Base-by-base conservation (phyloP, 2,329 filamentous ascomycete genomes). In the Pestalotiopsis sp. region DNA sequence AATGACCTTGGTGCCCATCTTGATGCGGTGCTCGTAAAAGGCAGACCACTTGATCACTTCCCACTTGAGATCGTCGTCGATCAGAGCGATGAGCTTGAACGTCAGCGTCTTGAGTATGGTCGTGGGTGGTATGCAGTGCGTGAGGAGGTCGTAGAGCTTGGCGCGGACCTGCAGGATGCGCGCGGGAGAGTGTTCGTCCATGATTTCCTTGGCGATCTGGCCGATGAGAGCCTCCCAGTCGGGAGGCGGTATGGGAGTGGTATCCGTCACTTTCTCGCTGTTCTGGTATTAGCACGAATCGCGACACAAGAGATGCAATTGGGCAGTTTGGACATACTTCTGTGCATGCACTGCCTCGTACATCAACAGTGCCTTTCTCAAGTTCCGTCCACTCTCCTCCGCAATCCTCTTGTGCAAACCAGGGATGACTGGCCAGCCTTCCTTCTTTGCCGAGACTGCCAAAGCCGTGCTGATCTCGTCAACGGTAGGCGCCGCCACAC, bases 331-430 rank as follows among this genome's bases (percentile, higher is more conserved):
- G 12, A 36, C 59, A n/a, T 87, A 98, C 94, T 98, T 98, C 78
- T 98, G 95, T 41, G 96, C 96, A 83, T 98, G 94, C 31, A 98
- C 93, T 13, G 96, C 93, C 83, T 99, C 96, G 77, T 95, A 97
- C 95, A 99, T 99, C 73, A 99, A 85, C 76, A 99, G 83, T 20
- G 96, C 96, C 77, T 92, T 91, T 72, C 96, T 90, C 76, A 99
- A 80, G 81, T 99, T 99, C 72, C 96, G 89, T 45, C 94, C 94
- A 76, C 95, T 97, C 76, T 97, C 94, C 77, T 89, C 90, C 0
- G 96, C 96, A 79, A 99, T 96, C 75, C 93, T 90, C 81, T 89
- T 87, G 79, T 98, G 94, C 73, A 99, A 81, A 0, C 87, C 91
- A 71, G 90, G 88, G 7, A 92, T 89, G 58, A 91, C 85, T n/a